These are phyloP conservation scores for Tricholoma sp. DNA, from an alignment of 768 basidiomycete species.

Conservation along the genomic window DNA sequence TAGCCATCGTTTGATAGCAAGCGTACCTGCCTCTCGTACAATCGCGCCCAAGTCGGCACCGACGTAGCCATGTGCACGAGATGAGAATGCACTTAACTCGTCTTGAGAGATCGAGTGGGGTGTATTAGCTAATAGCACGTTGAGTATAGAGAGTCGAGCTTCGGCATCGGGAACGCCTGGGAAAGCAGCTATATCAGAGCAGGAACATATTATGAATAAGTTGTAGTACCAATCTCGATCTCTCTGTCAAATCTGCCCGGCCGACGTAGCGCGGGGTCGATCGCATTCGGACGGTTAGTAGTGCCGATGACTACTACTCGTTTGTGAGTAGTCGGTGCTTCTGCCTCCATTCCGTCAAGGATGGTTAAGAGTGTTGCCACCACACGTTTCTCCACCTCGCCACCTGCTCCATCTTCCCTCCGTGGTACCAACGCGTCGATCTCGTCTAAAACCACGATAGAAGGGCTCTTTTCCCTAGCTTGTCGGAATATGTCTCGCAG, in stretches of 20 bases:
- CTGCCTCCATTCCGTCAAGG: constrained; percentile 83
- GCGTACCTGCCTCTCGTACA: constrained; percentile 87
- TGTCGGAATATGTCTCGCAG: constrained; percentile 87
- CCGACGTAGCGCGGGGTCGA: constrained; percentile 86
- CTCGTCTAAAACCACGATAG: constrained; percentile 93
- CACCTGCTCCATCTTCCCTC: constrained; percentile 83
- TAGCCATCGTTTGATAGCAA: constrained; percentile 84
- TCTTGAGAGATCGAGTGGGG: constrained; percentile 63
- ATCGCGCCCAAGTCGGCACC: constrained; percentile 93
- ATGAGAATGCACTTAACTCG: constrained; percentile 63
- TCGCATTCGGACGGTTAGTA: constrained; percentile 67
- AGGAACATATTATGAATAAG: neutral
- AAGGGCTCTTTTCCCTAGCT: constrained; percentile 77
- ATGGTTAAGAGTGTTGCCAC: constrained; percentile 93
- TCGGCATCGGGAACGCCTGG: constrained; percentile 84
- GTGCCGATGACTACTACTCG: constrained; percentile 94
- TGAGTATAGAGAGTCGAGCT: constrained; percentile 80
- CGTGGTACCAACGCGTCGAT: constrained; percentile 92
- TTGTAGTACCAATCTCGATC: constrained; percentile 78
- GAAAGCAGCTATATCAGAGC: neutral
- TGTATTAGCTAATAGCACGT: constrained; percentile 76
- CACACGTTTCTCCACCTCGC: constrained; percentile 94
- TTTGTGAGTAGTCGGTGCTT: constrained; percentile 34
- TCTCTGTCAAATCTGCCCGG: constrained; percentile 93
- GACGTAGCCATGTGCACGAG: constrained; percentile 90